phyloP scores from a whole-genome alignment of 164 flowering plant genomes.

The Aristolochia contorta region DNA sequence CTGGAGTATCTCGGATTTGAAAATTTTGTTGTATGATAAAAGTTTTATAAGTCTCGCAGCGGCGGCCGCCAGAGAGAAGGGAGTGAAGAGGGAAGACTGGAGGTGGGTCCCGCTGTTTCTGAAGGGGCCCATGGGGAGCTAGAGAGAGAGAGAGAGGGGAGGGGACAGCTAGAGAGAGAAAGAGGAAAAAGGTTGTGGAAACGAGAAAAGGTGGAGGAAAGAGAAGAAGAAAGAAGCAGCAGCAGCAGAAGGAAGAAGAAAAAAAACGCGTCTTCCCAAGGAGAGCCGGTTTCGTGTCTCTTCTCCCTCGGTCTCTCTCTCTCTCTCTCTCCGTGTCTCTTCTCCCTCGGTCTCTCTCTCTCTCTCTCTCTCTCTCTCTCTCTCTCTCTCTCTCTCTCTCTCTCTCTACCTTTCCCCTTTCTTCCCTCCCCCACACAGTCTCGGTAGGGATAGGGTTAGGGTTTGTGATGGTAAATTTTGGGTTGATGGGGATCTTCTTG shows the following conservation, averaged over 20 bases:
- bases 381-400: not conserved
- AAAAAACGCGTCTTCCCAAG: constrained; percentile 12
- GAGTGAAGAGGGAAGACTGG: too few species aligned
- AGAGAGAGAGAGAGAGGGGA: too few species aligned
- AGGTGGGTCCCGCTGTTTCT: too few species aligned
- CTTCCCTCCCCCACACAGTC: too few species aligned
- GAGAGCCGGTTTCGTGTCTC: not conserved
- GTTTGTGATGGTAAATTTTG: constrained; percentile 1
- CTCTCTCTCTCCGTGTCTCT: too few species aligned
- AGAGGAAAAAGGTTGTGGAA: not conserved
- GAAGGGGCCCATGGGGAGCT: too few species aligned
- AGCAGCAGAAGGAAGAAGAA: not conserved
- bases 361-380: not conserved
- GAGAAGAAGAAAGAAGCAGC: not conserved
- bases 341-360: not conserved
- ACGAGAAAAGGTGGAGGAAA: not conserved
- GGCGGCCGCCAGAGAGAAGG: too few species aligned
- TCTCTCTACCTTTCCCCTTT: constrained; percentile 2
- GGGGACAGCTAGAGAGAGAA: not conserved
- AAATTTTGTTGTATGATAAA: too few species aligned
- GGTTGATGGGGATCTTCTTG: not conserved
- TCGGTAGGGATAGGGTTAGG: constrained; percentile 9
- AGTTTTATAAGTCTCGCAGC: too few species aligned
- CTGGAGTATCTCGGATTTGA: too few species aligned
- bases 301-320: constrained; percentile 1